Evolutionary conservation across 2,329 filamentous ascomycete species (phyloP).

Genomic region (Aplosporella prunicola): DNA sequence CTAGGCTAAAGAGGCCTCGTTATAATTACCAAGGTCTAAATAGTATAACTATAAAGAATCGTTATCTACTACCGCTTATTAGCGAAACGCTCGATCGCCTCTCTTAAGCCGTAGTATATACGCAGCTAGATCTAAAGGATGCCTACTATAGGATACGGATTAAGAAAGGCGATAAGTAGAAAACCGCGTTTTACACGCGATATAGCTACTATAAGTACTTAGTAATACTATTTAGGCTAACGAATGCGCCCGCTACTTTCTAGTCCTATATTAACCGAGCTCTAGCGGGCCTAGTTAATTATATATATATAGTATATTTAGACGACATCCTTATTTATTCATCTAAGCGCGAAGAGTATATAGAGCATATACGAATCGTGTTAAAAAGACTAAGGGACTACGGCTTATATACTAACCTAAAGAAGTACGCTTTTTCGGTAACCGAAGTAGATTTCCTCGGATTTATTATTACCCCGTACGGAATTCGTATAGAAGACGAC

Average conservation of each 20-base stretch:
- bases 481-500: neutral
- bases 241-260: constrained; percentile 14
- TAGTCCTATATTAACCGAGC: constrained; percentile 16
- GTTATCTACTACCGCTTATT: neutral
- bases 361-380: neutral
- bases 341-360: neutral
- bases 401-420: constrained; percentile 4
- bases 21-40: no score
- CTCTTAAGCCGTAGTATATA: neutral
- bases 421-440: constrained; percentile 5
- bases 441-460: constrained; percentile 5
- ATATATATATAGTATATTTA: constrained; percentile 13
- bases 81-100: neutral
- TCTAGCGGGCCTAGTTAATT: constrained; percentile 12
- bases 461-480: constrained; percentile 3
- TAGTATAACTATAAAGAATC: neutral
- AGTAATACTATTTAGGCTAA: constrained; percentile 19
- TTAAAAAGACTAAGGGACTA: neutral
- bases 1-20: no score
- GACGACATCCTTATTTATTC: constrained; percentile 13
- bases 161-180: constrained; percentile 1
- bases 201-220: constrained; percentile 18
- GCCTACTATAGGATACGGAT: neutral
- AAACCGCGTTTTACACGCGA: constrained; percentile 13
- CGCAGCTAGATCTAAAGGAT: neutral